Conservation (phyloP, 176 grass and related monocot genomes). For the Ensete glaucum region DNA sequence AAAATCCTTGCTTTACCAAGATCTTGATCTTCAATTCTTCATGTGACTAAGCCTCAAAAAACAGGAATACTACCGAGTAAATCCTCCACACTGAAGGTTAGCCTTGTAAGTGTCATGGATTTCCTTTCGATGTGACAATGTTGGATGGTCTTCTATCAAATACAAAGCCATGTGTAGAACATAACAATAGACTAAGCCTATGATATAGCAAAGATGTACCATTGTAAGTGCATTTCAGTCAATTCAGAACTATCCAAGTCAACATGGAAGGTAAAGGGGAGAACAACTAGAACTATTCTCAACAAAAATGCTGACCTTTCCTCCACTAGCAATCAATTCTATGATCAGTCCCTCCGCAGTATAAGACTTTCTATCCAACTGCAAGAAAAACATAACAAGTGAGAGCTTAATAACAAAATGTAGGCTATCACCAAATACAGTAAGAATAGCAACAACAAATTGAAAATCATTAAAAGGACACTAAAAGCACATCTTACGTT, state of each 20-base stretch:
- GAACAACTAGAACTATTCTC: constrained; percentile 2
- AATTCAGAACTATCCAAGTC: not conserved
- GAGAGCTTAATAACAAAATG: constrained; percentile 3
- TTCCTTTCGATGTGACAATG: no score
- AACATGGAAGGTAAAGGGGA: not conserved
- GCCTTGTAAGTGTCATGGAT: no score
- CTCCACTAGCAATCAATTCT: constrained; percentile 71
- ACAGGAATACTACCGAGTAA: no score
- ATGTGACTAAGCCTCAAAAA: no score
- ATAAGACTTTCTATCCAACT: constrained; percentile 61
- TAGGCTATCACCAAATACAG: constrained; percentile 4
- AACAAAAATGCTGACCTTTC: constrained; percentile 50
- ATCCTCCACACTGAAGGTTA: no score
- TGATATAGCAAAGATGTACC: no score
- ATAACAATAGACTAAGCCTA: no score
- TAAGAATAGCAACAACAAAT: not conserved
- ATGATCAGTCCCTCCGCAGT: constrained; percentile 61
- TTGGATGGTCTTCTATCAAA: no score
- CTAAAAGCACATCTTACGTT: constrained; percentile 42
- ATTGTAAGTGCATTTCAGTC: no score
- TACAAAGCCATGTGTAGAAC: no score
- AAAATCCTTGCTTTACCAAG: no score
- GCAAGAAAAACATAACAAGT: constrained; percentile 24
- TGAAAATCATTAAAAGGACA: not conserved
- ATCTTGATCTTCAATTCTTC: no score